Base-by-base conservation (phyloP, 2,329 filamentous ascomycete genomes). In the Monosporascus sp. region DNA sequence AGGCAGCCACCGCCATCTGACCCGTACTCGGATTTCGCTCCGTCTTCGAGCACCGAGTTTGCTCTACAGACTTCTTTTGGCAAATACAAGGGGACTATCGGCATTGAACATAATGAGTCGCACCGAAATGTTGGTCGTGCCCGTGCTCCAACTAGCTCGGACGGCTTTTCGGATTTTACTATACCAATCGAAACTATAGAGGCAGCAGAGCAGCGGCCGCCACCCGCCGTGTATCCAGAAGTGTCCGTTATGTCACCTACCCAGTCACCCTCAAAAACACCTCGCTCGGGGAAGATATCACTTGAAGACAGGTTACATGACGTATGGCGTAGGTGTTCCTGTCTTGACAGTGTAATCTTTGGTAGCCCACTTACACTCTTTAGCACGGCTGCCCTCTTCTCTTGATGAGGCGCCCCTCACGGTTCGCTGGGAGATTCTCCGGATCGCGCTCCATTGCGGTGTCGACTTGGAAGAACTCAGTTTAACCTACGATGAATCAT, bases 391-490 rank as follows among this genome's bases (percentile, higher is more conserved):
- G 7, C 75, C 77, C 0, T 49, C 55, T 0, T 70, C 69, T 50
- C 65, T 80, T 4, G 68, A 71, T 3, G 50, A 67, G 1, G 78
- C 77, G 0, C 77, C 80, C 0, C 67, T 82, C 3, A 71, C 73
- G 2, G 68, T 82, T 5, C 60, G 74, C 4, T 83, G 80, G 80
- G 80, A 83, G 53, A 62, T 80, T 0, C 72, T 74, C 0, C 72
- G 80, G 11, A 72, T 77, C 18, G 74, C 76, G 0, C 58, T 75
- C 0, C 69, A 77, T 41, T 81, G 78, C 53, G 63, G 63, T 0
- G 69, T 80, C 2, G 65, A 75, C 27, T 59, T 76, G 2, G 60
- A 67, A 2, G 58, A 69, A 2, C 59, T 72, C 8, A 58, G 67
- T 0, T 75, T 67, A 22, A 49, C 59, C 37, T 67, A 80, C 50